phyloP scores from a whole-genome alignment of 257 asterid genomes.

The Lantana camara region DNA sequence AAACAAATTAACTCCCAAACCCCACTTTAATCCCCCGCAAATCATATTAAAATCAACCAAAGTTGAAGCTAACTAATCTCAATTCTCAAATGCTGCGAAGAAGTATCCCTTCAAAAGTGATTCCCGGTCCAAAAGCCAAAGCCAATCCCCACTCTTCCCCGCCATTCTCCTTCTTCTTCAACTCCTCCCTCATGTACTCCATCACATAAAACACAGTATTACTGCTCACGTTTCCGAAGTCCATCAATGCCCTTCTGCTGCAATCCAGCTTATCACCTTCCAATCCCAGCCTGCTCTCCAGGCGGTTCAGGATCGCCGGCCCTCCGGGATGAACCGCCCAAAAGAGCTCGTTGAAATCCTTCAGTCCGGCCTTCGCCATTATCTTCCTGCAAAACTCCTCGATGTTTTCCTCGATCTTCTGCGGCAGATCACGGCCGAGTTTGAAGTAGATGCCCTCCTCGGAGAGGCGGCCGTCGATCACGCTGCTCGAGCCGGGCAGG shows the following conservation, averaged over 20 bases:
- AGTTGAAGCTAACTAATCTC: neutral
- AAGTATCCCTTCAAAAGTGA: constrained; percentile 92
- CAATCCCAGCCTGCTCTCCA: constrained; percentile 61
- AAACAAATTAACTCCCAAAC: neutral
- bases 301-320: constrained; percentile 81
- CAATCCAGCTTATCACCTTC: constrained; percentile 56
- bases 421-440: constrained; percentile 78
- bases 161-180: constrained; percentile 41
- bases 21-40: neutral
- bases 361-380: constrained; percentile 43
- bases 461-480: constrained; percentile 74
- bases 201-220: constrained; percentile 83
- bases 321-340: constrained; percentile 99
- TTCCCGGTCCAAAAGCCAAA: constrained; percentile 90
- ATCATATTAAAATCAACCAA: neutral
- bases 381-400: constrained; percentile 70
- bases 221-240: constrained; percentile 89
- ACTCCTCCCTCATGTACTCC: constrained; percentile 78
- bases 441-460: constrained; percentile 89
- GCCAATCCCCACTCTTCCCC: constrained; percentile 90
- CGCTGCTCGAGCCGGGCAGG: constrained; percentile 58
- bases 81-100: constrained; percentile 54
- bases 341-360: constrained; percentile 59
- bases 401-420: constrained; percentile 80
- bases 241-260: constrained; percentile 88